Evolutionary conservation across 179 eudicot species (phyloP), one percentile per base, ranked within the genome.

Genomic region (Beta lomatogona): DNA sequence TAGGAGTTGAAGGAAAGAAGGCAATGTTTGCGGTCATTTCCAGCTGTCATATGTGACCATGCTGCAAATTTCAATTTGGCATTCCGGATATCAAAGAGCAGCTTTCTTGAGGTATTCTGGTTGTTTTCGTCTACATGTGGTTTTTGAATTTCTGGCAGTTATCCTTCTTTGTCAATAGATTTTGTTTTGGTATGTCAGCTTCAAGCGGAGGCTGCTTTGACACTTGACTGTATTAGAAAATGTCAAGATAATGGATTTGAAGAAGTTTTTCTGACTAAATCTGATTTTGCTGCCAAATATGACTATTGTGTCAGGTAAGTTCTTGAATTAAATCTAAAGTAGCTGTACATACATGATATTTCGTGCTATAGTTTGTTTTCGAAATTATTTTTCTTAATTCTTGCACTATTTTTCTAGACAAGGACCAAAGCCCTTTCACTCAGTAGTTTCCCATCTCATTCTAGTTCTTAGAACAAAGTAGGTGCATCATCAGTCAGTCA

Each of bases 251-350:
- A 89, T 76, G 97, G 97, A 75, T 92, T 96, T 80, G 92, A 90
- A 82, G 96, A 92, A 87, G 80, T 91, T 50, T 94, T 96, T 83
- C 89, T 96, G 87, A 91, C 95, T 77, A 92, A 88, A 79, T 79
- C 90, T 60, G 99, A 96, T 80, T 91, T 89, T 78, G 90, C 98
- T 86, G 93, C 90, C 61, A 96, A 89, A 84, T 94, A 87, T 85
- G 99, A 96, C 87, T 92, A 89, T 82, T 94, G 94, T 85, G 82
- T 91, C 60, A 92, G 98, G 99, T 96, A 88, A 52, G 48, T 16
- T 45, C 73, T 44, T 66, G 36, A 22, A 15, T 55, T 25, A 11
- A 16, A 25, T 64, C 41, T 16, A 45, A 9, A 31, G 69, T 4
- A 10, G 28, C 4, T 75, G 7, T 57, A 71, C 73, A 66, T 36